Percentiles rank a stretch among this genome's conserved stretches.
Conservation (phyloP, 2,329 filamentous ascomycete species). For the Hirsutella rhossiliensis region DNA sequence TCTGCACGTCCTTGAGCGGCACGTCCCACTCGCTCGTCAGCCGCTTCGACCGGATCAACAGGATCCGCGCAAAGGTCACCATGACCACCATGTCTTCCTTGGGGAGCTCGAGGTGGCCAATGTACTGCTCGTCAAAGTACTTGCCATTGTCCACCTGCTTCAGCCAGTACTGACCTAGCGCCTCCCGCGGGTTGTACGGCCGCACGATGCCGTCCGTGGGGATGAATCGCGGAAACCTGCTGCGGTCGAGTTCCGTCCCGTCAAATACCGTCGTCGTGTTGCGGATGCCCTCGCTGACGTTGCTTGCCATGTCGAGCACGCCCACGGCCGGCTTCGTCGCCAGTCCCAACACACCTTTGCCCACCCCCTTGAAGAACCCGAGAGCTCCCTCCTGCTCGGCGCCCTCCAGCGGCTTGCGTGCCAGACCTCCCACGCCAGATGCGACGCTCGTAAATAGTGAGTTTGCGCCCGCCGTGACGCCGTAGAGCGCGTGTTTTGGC, state of each 20-base stretch:
- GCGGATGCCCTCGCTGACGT: constrained; percentile 91
- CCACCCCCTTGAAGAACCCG: constrained; percentile 95
- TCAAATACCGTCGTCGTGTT: constrained; percentile 99
- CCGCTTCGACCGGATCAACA: constrained; percentile 79
- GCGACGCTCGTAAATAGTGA: constrained; percentile 87
- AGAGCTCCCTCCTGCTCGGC: constrained; percentile 89
- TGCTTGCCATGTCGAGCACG: constrained; percentile 91
- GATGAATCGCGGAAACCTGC: constrained; percentile 87
- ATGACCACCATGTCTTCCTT: constrained; percentile 82
- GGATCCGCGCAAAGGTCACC: constrained; percentile 76
- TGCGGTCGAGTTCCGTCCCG: constrained; percentile 83
- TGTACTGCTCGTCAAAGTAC: constrained; percentile 96
- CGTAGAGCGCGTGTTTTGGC: constrained; percentile 94
- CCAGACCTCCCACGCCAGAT: constrained; percentile 85
- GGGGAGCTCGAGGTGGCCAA: constrained; percentile 87
- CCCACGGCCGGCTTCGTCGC: constrained; percentile 96
- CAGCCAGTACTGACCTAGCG: constrained; percentile 94
- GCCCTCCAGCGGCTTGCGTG: constrained; percentile 86
- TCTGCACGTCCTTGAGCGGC: constrained; percentile 88
- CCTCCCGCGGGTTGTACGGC: constrained; percentile 88
- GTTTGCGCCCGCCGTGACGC: constrained; percentile 89
- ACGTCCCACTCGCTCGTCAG: constrained; percentile 93
- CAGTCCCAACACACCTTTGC: constrained; percentile 87
- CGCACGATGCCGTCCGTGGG: constrained; percentile 86
- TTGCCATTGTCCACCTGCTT: constrained; percentile 97